Percentiles rank a stretch among this genome's conserved stretches.
phyloP scores from a whole-genome alignment of 1,284 basidiomycete genomes.

The Fomitopsis schrenkii region DNA sequence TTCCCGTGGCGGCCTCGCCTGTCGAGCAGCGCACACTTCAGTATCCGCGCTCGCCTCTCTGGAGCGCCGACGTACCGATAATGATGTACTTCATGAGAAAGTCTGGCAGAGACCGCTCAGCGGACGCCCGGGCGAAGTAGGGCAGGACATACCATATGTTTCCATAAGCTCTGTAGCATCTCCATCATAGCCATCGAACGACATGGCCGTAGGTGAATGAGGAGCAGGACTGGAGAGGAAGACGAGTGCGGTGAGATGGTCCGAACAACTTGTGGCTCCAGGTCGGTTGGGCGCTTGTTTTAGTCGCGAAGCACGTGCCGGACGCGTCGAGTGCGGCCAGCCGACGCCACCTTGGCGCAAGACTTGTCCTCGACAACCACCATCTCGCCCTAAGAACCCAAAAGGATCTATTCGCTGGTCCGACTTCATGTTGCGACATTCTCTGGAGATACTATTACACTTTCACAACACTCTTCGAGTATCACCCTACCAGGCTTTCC shows the following conservation, averaged over 20 bases:
- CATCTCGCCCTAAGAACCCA: too few species aligned
- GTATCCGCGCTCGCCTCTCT: not conserved
- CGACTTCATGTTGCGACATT: not conserved
- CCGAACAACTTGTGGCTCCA: not conserved
- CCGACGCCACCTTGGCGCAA: not conserved
- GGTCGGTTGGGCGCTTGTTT: not conserved
- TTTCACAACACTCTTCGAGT: too few species aligned
- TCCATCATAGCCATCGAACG: slow-evolving; percentile 54
- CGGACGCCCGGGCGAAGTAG: not conserved
- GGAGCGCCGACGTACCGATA: slow-evolving; percentile 58
- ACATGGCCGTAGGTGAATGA: slow-evolving; percentile 8
- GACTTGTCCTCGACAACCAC: not conserved
- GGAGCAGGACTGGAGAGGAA: slow-evolving; percentile 4
- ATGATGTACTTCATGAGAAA: slow-evolving; percentile 98
- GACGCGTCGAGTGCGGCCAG: not conserved
- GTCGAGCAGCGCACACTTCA: not conserved
- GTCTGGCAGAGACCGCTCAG: slow-evolving; percentile 48
- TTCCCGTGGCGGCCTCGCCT: slow-evolving; percentile 97
- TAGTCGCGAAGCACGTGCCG: not conserved
- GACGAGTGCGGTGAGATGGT: slow-evolving; percentile 3
- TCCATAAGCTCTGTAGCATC: slow-evolving; percentile 89
- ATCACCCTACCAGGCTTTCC: slow-evolving; percentile 77
- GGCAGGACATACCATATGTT: slow-evolving; percentile 72
- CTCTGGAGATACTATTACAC: not conserved
- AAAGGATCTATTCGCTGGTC: too few species aligned